Evolutionary conservation across 306 rosid species (phyloP).

Genomic region (Gastrolobium villosum): DNA sequence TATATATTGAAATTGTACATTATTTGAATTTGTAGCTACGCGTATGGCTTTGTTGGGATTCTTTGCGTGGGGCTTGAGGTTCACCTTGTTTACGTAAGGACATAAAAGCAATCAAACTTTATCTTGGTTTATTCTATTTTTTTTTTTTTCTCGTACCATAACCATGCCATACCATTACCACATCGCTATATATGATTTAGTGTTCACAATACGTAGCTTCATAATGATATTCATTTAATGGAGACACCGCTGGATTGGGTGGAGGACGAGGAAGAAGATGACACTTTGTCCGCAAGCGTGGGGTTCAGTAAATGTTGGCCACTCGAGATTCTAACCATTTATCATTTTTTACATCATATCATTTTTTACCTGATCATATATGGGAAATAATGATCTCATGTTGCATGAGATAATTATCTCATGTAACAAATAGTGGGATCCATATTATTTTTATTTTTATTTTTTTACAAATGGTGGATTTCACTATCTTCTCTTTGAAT

Average conservation of each 20-base stretch:
- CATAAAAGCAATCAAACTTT: neutral
- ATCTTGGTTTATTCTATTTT: neutral
- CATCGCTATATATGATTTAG: neutral
- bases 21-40: neutral
- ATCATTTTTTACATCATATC: neutral
- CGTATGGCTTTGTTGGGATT: constrained; percentile 12
- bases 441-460: no score
- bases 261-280: neutral
- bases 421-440: no score
- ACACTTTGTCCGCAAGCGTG: neutral
- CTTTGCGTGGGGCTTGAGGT: neutral
- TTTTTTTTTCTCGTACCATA: neutral
- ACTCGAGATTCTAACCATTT: neutral
- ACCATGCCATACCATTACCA: neutral
- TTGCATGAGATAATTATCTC: no score
- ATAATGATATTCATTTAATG: neutral
- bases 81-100: constrained; percentile 5
- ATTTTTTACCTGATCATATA: no score
- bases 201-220: neutral
- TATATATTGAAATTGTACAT: neutral
- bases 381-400: no score
- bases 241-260: neutral
- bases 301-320: neutral
- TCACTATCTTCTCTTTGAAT: no score
- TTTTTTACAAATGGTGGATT: no score